A percentile compares a stretch with the other conserved stretches of the same genome.
Evolutionary conservation across 768 basidiomycete species (phyloP).

Genomic region (Serendipita sp.): DNA sequence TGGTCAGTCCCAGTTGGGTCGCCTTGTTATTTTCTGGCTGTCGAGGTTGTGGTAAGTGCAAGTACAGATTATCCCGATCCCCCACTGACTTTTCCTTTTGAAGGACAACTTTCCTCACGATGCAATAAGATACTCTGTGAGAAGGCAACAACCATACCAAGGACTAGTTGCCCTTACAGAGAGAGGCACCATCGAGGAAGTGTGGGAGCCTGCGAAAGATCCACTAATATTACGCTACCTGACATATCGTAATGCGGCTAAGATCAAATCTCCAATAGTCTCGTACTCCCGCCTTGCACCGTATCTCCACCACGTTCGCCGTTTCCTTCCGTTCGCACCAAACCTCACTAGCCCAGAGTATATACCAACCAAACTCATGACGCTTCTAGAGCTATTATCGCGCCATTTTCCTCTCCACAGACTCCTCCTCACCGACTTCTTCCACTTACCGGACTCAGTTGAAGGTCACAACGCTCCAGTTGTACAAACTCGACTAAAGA

Average conservation of each 20-base stretch:
- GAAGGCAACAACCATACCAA: constrained; percentile 68
- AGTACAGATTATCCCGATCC: constrained; percentile 4
- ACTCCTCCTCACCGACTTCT: constrained; percentile 89
- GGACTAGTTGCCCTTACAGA: constrained; percentile 63
- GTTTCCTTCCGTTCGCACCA: constrained; percentile 68
- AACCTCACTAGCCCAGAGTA: constrained; percentile 81
- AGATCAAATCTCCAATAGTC: constrained; percentile 41
- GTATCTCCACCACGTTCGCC: constrained; percentile 45
- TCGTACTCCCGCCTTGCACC: constrained; percentile 38
- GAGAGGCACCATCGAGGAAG: constrained; percentile 63
- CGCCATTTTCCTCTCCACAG: constrained; percentile 80
- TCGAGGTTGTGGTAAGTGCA: constrained; percentile 79
- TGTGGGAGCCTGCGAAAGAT: constrained; percentile 75
- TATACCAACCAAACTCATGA: constrained; percentile 79
- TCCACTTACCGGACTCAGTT: constrained; percentile 70
- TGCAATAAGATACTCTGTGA: constrained; percentile 74
- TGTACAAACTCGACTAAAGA: constrained; percentile 82
- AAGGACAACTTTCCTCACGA: constrained; percentile 97
- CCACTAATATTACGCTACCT: constrained; percentile 71
- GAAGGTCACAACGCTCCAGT: constrained; percentile 71
- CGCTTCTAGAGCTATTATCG: constrained; percentile 68
- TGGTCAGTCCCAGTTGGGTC: constrained; percentile 62
- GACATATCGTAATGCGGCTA: constrained; percentile 41
- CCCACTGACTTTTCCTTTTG: not conserved
- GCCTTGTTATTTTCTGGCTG: constrained; percentile 82